Evolutionary conservation across 176 grass and related monocot genomes (phyloP).

Genomic region (Musa itinerans): DNA sequence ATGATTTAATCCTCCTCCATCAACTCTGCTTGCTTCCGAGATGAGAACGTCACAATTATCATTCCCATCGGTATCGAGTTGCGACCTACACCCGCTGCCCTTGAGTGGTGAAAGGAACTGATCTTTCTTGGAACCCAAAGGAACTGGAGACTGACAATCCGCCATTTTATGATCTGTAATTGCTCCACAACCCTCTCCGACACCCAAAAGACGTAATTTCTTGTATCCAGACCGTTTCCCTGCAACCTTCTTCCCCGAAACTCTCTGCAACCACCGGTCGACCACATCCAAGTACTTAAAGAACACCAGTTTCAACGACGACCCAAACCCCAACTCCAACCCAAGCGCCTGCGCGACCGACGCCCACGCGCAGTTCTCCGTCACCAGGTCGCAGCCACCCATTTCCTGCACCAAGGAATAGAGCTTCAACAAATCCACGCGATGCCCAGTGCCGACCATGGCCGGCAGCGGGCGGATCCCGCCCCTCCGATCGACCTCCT

Average conservation of each 20-base stretch:
- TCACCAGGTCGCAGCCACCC: constrained; percentile 29
- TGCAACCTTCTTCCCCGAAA: constrained; percentile 2
- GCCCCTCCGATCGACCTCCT: constrained; percentile 28
- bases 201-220: not conserved
- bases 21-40: not conserved
- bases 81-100: not conserved
- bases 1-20: constrained; percentile 11
- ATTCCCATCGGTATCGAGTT: not conserved
- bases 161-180: not conserved
- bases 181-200: not conserved
- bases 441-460: constrained; percentile 22
- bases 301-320: constrained; percentile 42
- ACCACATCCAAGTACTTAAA: constrained; percentile 45
- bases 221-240: not conserved
- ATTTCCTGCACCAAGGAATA: constrained; percentile 28
- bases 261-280: constrained; percentile 37
- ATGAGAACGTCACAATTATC: not conserved
- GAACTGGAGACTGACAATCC: not conserved
- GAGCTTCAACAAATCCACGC: constrained; percentile 41
- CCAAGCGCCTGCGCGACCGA: constrained; percentile 30
- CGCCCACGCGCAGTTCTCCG: constrained; percentile 24
- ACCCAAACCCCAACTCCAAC: constrained; percentile 17
- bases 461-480: constrained; percentile 33
- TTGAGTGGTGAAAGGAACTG: constrained; percentile 15
- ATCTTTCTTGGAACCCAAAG: constrained; percentile 14